These are phyloP conservation scores for Fusarium chaquense DNA, from an alignment of 2,329 filamentous ascomycete species.

Conservation along the genomic window DNA sequence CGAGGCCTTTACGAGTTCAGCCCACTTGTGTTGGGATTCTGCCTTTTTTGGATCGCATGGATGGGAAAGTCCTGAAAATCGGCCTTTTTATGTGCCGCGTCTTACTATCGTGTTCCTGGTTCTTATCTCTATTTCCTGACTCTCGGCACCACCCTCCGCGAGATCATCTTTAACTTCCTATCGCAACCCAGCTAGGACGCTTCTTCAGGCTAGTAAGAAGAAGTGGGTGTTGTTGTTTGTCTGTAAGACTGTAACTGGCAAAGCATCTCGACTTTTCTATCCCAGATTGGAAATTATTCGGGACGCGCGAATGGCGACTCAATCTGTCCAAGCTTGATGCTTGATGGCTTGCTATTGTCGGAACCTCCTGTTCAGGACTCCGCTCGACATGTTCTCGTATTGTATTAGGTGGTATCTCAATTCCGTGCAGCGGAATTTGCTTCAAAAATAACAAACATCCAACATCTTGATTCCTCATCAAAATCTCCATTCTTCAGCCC, in stretches of 20 bases:
- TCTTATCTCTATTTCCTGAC: slow-evolving; percentile 6
- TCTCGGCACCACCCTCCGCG: slow-evolving; percentile 8
- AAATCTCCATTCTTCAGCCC: slow-evolving; percentile 19
- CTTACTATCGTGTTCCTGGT: slow-evolving; percentile 22
- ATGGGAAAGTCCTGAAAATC: slow-evolving; percentile 13
- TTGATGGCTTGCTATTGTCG: slow-evolving; percentile 17
- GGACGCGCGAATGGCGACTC: slow-evolving; percentile 19
- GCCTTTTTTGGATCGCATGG: slow-evolving; percentile 9
- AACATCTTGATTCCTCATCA: slow-evolving; percentile 16
- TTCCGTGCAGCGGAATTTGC: slow-evolving; percentile 31
- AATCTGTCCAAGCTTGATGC: slow-evolving; percentile 12
- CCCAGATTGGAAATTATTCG: slow-evolving; percentile 16
- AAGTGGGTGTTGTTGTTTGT: slow-evolving; percentile 21
- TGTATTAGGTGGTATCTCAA: slow-evolving; percentile 13
- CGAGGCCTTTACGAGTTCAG: slow-evolving; percentile 25
- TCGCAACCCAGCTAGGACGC: slow-evolving; percentile 8
- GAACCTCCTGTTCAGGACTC: slow-evolving; percentile 4
- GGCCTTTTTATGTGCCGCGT: slow-evolving; percentile 6
- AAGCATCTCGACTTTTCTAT: slow-evolving; percentile 12
- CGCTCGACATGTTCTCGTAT: slow-evolving; percentile 19
- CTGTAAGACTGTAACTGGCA: slow-evolving; percentile 6
- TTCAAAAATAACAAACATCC: not conserved
- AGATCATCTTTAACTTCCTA: slow-evolving; percentile 14
- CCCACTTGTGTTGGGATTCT: slow-evolving; percentile 23
- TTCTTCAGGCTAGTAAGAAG: slow-evolving; percentile 21